These are phyloP conservation scores for Urochloa ruziziensis DNA, from an alignment of 176 grass and related monocot species.

Conservation along the genomic window DNA sequence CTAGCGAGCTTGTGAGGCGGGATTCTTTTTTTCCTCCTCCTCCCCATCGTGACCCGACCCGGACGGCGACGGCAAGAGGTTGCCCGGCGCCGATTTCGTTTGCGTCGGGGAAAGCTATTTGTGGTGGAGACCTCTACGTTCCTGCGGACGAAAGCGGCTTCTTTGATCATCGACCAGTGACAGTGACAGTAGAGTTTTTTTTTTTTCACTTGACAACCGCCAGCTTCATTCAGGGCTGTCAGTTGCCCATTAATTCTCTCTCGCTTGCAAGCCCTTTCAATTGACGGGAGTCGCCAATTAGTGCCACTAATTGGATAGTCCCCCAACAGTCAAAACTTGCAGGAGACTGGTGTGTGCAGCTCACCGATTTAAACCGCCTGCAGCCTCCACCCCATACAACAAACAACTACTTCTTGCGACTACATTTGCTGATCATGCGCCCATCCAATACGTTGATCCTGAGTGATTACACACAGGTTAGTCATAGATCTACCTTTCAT, in stretches of 20 bases:
- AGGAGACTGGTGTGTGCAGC: neutral
- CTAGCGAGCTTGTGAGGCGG: neutral
- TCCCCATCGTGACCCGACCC: too few relatives aligned
- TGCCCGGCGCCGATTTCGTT: neutral
- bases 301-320: neutral
- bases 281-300: neutral
- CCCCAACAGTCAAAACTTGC: neutral
- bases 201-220: neutral
- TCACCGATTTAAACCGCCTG: neutral
- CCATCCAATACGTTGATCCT: neutral
- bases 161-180: neutral
- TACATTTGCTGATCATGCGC: neutral
- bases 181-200: neutral
- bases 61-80: neutral
- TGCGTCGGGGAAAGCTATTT: neutral
- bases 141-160: neutral
- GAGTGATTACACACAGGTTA: neutral
- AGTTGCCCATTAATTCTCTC: neutral
- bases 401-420: neutral
- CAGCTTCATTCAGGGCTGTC: too few relatives aligned
- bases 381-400: neutral
- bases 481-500: neutral
- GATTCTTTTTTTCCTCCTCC: too few relatives aligned
- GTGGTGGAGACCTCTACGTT: neutral
- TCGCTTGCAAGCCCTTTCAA: neutral